Evolutionary conservation across 2,329 filamentous ascomycete species (phyloP).

Genomic region (Mycosphaerella sp.): DNA sequence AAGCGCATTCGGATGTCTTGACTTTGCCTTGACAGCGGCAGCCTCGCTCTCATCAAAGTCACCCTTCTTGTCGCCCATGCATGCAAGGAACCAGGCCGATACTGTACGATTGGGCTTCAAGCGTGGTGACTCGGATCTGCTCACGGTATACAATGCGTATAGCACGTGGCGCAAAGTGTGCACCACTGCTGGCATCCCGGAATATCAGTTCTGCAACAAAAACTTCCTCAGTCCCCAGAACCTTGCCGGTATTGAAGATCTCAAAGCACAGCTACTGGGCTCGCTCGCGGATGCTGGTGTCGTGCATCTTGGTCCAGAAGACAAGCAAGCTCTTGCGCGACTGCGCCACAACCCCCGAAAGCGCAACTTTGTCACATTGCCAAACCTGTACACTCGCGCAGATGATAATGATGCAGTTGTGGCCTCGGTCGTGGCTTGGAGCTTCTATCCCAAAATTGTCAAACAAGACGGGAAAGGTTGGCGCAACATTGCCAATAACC

Average conservation of each 20-base stretch:
- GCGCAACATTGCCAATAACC: conserved; percentile 89
- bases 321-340: conserved; percentile 62
- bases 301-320: conserved; percentile 64
- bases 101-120: conserved; percentile 71
- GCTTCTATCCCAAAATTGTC: conserved; percentile 91
- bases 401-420: conserved; percentile 74
- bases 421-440: conserved; percentile 80
- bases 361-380: conserved; percentile 77
- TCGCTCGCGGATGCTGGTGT: conserved; percentile 82
- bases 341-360: conserved; percentile 58
- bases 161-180: conserved; percentile 79
- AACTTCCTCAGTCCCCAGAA: conserved; percentile 90
- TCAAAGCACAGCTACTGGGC: conserved; percentile 84
- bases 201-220: conserved; percentile 87
- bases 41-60: conserved; percentile 93
- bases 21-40: conserved; percentile 85
- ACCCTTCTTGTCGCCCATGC: conserved; percentile 81
- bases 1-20: conserved; percentile 80
- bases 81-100: conserved; percentile 74
- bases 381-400: conserved; percentile 65
- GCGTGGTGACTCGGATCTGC: conserved; percentile 78
- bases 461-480: conserved; percentile 78
- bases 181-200: conserved; percentile 61
- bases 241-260: conserved; percentile 84
- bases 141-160: conserved; percentile 94